These are phyloP conservation scores for Cadophora sp. DNA, from an alignment of 2,329 filamentous ascomycete species.

Conservation along the genomic window DNA sequence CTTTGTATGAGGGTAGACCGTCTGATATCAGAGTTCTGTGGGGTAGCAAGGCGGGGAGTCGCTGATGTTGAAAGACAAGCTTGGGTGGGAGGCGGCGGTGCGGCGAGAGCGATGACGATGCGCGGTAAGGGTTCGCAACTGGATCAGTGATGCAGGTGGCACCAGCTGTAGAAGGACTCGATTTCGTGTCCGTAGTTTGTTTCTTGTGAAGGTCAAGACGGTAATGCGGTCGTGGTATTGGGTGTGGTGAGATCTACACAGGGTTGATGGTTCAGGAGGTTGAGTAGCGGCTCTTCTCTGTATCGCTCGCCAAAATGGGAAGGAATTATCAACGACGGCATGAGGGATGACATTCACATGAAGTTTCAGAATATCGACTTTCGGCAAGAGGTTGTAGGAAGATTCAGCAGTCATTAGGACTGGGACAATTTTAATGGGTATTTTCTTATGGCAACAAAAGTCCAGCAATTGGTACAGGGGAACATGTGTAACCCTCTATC, in stretches of 20 bases:
- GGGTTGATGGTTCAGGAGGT: constrained; percentile 13
- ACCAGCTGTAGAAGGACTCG: background rate
- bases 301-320: constrained; percentile 26
- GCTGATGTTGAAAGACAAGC: constrained; percentile 23
- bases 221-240: constrained; percentile 1
- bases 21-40: constrained; percentile 17
- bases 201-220: background rate
- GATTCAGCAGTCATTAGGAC: background rate
- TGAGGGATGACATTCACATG: constrained; percentile 9
- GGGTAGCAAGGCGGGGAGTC: constrained; percentile 25
- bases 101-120: constrained; percentile 25
- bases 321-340: constrained; percentile 19
- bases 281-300: constrained; percentile 21
- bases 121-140: constrained; percentile 3
- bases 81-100: constrained; percentile 16
- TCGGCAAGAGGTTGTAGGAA: background rate
- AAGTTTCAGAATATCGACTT: constrained; percentile 1
- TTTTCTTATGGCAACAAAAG: background rate
- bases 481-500: background rate
- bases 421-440: background rate
- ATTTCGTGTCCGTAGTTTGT: background rate
- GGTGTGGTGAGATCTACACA: constrained; percentile 3
- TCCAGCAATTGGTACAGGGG: background rate
- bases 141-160: background rate
- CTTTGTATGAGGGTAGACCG: constrained; percentile 19